A percentile compares a stretch with the other conserved stretches of the same genome.
Evolutionary conservation across 2,329 filamentous ascomycete species (phyloP).

Genomic region (Cucurbitaria berberidis): DNA sequence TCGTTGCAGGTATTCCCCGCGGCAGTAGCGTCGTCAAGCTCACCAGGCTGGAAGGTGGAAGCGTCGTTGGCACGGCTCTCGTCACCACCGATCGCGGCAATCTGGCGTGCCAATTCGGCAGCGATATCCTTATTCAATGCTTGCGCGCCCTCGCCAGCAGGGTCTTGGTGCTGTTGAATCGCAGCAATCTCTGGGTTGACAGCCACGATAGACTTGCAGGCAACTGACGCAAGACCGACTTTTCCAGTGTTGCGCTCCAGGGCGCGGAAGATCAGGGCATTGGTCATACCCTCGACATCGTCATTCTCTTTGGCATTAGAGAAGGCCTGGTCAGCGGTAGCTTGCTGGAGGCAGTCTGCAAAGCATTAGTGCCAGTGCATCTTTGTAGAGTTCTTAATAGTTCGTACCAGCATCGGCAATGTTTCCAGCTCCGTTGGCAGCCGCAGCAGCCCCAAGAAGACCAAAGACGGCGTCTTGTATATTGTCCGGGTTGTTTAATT

Average conservation of each 20-base stretch:
- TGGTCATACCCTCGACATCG: conserved; percentile 62
- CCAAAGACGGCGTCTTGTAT: conserved; percentile 60
- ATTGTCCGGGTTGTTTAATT: conserved; percentile 56
- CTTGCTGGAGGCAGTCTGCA: conserved; percentile 64
- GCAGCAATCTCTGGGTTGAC: conserved; percentile 70
- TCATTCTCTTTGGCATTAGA: conserved; percentile 63
- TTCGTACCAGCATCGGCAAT: conserved; percentile 54
- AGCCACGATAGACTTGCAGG: conserved; percentile 62
- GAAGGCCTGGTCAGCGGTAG: conserved; percentile 64
- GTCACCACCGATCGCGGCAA: conserved; percentile 67
- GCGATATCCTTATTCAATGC: conserved; percentile 67
- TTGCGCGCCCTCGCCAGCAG: conserved; percentile 64
- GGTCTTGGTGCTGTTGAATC: conserved; percentile 70
- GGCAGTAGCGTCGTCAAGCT: conserved; percentile 58
- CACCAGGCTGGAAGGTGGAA: conserved; percentile 68
- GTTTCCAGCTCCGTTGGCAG: conserved; percentile 55
- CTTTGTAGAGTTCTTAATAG: not conserved
- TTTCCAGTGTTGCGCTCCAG: conserved; percentile 66
- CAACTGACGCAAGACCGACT: conserved; percentile 63
- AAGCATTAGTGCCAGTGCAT: conserved; percentile 11
- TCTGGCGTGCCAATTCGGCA: conserved; percentile 64
- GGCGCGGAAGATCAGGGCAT: conserved; percentile 60
- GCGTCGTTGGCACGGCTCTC: conserved; percentile 65
- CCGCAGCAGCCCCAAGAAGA: conserved; percentile 60
- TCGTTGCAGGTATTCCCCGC: conserved; percentile 62